Evolutionary conservation across 441 rosid genomes (phyloP), one percentile per base, ranked within the genome.

Genomic region (Pelargonium cotyledonis): DNA sequence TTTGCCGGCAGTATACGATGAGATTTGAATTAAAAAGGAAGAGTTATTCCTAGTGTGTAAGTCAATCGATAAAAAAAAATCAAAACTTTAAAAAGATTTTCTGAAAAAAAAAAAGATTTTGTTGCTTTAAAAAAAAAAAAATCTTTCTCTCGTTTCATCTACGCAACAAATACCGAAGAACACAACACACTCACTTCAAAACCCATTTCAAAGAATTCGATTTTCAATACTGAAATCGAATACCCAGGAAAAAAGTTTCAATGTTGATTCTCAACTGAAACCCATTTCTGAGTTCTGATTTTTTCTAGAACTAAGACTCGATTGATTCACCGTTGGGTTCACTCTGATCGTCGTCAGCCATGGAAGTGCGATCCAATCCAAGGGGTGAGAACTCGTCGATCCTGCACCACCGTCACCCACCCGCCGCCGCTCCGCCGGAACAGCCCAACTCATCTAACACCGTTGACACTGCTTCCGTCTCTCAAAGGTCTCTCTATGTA

Each of bases 341-440:
- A 46, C 12, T 10, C 12, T 46, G 53, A 46, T 51, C 57, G 18
- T 21, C 23, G 23, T 21, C 23, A 21, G 23, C 23, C 23, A 82
- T 85, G 89, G 89, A 84, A 70, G 80, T 76, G 73, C 85, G 82
- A 74, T 79, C 80, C 2, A 76, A 79, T 82, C 78, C 47, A 18
- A 73, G 79, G 77, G 80, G 71, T 6, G 85, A 80, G 60, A 77
- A 77, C 70, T 79, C 85, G 53, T 68, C 71, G 53, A 62, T 60
- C 38, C 9, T 65, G 21, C 80, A 76, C 23, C 23, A 21, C 23
- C 23, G 23, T 41, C 82, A 65, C 23, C 23, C 23, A 58, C 38
- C 73, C 6, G n/a, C 80, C 5, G 76, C 83, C 51, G 67, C 78
- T 43, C 72, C 80, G 26, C 80, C 89, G 16, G 83, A 84, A 65